phyloP scores from a whole-genome alignment of 2,329 filamentous ascomycete species.

The Aspergillus luchuensis region DNA sequence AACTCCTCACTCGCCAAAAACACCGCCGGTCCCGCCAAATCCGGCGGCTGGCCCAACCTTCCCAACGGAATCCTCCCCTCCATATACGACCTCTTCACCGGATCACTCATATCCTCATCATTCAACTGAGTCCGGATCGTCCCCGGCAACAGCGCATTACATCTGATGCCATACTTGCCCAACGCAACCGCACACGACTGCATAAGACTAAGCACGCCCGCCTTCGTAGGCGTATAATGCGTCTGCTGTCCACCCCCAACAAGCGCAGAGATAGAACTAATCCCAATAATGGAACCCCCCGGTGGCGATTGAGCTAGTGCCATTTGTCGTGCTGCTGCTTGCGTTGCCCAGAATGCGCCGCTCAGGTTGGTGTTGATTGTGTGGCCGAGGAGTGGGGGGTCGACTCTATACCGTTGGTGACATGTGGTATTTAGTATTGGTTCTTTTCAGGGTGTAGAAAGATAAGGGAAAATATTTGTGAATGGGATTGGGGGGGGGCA shows the following conservation, averaged over 20 bases:
- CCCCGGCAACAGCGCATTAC: slow-evolving; percentile 80
- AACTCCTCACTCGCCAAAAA: slow-evolving; percentile 79
- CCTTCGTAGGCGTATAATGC: slow-evolving; percentile 89
- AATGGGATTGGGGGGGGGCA: not conserved
- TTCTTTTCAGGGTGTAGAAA: slow-evolving; percentile 36
- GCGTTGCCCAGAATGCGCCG: slow-evolving; percentile 84
- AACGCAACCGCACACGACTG: slow-evolving; percentile 80
- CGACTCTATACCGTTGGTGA: slow-evolving; percentile 51
- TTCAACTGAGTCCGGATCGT: slow-evolving; percentile 84
- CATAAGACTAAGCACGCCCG: slow-evolving; percentile 77
- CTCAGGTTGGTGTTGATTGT: slow-evolving; percentile 81
- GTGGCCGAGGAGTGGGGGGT: slow-evolving; percentile 67
- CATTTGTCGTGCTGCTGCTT: slow-evolving; percentile 85
- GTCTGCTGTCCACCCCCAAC: slow-evolving; percentile 73
- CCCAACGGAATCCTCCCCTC: slow-evolving; percentile 79
- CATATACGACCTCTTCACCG: slow-evolving; percentile 73
- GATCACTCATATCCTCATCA: slow-evolving; percentile 75
- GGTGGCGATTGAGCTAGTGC: slow-evolving; percentile 66
- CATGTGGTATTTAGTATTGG: too few relatives aligned
- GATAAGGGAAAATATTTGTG: not conserved
- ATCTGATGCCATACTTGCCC: slow-evolving; percentile 73
- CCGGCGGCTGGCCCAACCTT: slow-evolving; percentile 68
- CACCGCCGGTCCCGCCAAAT: slow-evolving; percentile 80
- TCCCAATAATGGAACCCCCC: slow-evolving; percentile 72
- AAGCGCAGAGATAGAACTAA: slow-evolving; percentile 45